Conservation (phyloP, 2,329 filamentous ascomycete genomes). For the Aureobasidium sp. region DNA sequence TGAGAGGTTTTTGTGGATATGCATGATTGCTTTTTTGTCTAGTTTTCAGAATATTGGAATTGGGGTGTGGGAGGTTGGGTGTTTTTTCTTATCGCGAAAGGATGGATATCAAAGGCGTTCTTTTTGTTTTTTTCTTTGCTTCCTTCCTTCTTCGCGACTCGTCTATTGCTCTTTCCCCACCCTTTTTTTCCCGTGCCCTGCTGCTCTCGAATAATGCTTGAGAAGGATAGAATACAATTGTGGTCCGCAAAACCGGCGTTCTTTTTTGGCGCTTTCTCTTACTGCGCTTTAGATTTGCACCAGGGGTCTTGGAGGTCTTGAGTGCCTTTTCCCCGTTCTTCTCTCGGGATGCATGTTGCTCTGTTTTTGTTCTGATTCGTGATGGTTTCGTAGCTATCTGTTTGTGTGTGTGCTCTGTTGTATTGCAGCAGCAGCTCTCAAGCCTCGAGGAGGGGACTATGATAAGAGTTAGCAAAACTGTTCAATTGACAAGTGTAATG, state of each 20-base stretch:
- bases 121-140: too few relatives aligned
- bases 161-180: neutral
- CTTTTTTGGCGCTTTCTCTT: neutral
- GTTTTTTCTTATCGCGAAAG: neutral
- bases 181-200: too few relatives aligned
- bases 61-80: neutral
- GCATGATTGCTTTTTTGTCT: neutral
- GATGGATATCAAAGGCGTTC: conserved; percentile 3
- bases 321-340: neutral
- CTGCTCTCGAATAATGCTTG: neutral
- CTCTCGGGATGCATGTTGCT: neutral
- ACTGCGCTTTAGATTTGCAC: neutral
- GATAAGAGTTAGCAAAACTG: neutral
- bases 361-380: neutral
- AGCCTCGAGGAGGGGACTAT: conserved; percentile 9
- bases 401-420: too few relatives aligned
- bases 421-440: neutral
- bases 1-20: neutral
- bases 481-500: too few relatives aligned
- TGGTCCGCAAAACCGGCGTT: neutral
- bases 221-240: neutral
- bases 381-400: neutral
- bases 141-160: neutral
- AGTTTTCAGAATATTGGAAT: neutral
- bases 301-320: neutral